Evolutionary conservation across 805 yeast genomes (phyloP), one percentile per base, ranked within the genome.

Genomic region (Saccharomycopsis schoenii): DNA sequence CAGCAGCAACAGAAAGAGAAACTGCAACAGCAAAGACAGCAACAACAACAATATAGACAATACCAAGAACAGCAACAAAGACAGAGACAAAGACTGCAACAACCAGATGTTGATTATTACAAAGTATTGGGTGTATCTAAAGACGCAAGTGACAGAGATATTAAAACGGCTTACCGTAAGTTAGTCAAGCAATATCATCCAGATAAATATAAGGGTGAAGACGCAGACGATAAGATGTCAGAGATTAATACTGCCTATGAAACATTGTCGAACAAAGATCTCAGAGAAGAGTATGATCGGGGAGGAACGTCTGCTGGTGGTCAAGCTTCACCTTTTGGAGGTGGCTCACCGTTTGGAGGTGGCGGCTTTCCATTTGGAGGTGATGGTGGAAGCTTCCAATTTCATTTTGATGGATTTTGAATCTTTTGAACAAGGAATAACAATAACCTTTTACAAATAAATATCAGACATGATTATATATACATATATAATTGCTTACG

Each of bases 241-340:
- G 92, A 86, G 60, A 88, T 93, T 65, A 94, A 93, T 72, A 89
- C 88, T 69, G 98, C 98, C 0, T 91, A 94, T 72, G 97, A 91
- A 70, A 85, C 86, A 1, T 76, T 93, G 42, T 81, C 91, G 10
- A 83, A 88, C 66, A 81, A 82, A 1, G 87, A 83, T 55, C 74
- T 80, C 62, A 80, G 84, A 62, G 80, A 76, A 55, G 80, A 83
- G 56, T 93, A 88, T 68, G 97, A 92, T 69, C 65, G 75, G 29
- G 85, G 85, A 15, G 80, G 77, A 56, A 83, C 80, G 68, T 83
- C 84, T 5, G 78, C 77, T 64, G 79, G 75, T 61, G 74, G 73
- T 1, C 67, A 39, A 8, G 61, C 61, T 4, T 61, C 55, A 11
- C 62, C 60, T 5, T 54, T 54, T 21, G 47, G 55, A 14, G 58